Percentiles rank a stretch among this genome's conserved stretches.
phyloP scores from a whole-genome alignment of 1,284 basidiomycete species.

The Pseudozyma tsukubaensis region DNA sequence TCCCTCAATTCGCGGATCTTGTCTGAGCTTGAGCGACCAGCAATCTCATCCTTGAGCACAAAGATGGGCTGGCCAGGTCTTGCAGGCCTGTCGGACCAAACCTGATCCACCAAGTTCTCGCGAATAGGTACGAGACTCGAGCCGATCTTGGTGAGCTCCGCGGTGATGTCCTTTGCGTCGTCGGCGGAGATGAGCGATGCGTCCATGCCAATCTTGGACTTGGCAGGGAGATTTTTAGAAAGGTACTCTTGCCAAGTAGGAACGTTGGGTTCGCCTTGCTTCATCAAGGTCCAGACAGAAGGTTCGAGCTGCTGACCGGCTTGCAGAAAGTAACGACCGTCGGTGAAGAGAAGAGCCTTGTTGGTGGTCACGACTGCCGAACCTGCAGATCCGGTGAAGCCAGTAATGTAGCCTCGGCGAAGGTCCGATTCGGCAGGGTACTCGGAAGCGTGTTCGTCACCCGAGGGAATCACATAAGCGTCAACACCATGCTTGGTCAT shows the following conservation, averaged over 20 bases:
- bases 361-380: constrained; percentile 78
- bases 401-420: constrained; percentile 86
- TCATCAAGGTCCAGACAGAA: constrained; percentile 91
- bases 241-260: constrained; percentile 79
- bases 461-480: constrained; percentile 69
- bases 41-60: constrained; percentile 78
- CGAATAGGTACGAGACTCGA: constrained; percentile 68
- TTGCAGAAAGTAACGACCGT: constrained; percentile 93
- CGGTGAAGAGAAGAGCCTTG: constrained; percentile 79
- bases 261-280: constrained; percentile 79
- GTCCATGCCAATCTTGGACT: constrained; percentile 62
- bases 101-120: constrained; percentile 83
- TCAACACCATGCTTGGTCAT: constrained; percentile 55
- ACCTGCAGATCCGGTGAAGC: constrained; percentile 92
- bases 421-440: constrained; percentile 77
- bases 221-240: constrained; percentile 41
- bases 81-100: constrained; percentile 82
- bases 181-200: constrained; percentile 62
- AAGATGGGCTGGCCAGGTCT: constrained; percentile 80
- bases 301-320: constrained; percentile 86
- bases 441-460: constrained; percentile 83
- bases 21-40: constrained; percentile 70
- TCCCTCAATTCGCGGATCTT: constrained; percentile 62
- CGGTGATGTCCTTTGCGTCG: constrained; percentile 62
- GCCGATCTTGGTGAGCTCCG: constrained; percentile 41